Percentiles rank a stretch among this genome's conserved stretches.
Evolutionary conservation across 1,284 basidiomycete species (phyloP).

Genomic region (Moniliella sp.): DNA sequence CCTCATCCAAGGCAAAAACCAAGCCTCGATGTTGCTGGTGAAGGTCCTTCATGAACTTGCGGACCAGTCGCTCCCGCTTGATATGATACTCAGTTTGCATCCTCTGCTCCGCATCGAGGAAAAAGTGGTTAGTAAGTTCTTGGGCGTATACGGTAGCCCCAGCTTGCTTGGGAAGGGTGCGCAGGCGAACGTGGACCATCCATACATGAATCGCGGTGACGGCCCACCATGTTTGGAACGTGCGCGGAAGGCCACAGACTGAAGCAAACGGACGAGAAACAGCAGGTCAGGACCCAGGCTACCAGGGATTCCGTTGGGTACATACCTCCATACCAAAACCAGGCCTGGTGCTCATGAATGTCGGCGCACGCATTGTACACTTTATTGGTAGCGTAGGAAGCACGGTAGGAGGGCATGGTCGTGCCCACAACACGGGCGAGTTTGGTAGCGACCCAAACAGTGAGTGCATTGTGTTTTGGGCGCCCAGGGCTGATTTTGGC

Average conservation of each 20-base stretch:
- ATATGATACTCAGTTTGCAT: slow-evolving; percentile 55
- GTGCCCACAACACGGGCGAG: slow-evolving; percentile 40
- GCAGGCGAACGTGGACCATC: slow-evolving; percentile 66
- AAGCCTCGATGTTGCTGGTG: slow-evolving; percentile 78
- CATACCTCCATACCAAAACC: slow-evolving; percentile 23
- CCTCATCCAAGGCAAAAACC: slow-evolving; percentile 56
- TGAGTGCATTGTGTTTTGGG: slow-evolving; percentile 13
- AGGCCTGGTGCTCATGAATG: slow-evolving; percentile 31
- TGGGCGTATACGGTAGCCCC: slow-evolving; percentile 51
- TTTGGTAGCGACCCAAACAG: slow-evolving; percentile 20
- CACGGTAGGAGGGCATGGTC: slow-evolving; percentile 38
- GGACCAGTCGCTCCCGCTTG: slow-evolving; percentile 53
- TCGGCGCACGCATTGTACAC: slow-evolving; percentile 40
- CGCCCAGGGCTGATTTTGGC: slow-evolving; percentile 8
- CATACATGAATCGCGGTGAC: slow-evolving; percentile 80
- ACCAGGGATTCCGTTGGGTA: not conserved
- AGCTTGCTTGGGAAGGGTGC: slow-evolving; percentile 45
- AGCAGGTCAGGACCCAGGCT: not conserved
- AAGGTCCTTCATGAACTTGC: slow-evolving; percentile 63
- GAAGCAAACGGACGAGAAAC: not conserved
- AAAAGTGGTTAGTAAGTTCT: slow-evolving; percentile 80
- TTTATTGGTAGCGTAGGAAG: slow-evolving; percentile 40
- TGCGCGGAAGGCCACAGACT: slow-evolving; percentile 72
- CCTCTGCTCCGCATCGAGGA: slow-evolving; percentile 76
- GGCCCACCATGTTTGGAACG: slow-evolving; percentile 94